Evolutionary conservation across 2,329 filamentous ascomycete genomes (phyloP), one percentile per base, ranked within the genome.

Genomic region (Pseudomassariella vexata): DNA sequence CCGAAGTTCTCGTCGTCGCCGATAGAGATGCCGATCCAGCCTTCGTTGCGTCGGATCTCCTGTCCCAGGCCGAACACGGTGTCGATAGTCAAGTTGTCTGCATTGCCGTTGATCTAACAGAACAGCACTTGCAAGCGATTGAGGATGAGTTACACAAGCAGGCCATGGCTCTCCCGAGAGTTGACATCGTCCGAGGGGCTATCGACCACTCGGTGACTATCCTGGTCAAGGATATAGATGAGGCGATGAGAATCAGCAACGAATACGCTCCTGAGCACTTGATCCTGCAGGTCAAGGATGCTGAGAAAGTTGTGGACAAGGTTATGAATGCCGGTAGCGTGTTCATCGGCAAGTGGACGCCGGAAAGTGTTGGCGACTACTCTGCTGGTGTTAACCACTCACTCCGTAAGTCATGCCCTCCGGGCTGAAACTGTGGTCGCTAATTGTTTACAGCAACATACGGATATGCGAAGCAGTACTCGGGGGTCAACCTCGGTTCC

Each of bases 361-460:
- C 92, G 5, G 92, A 98, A 64, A 94, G 86, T 57, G 92, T 98
- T 3, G 92, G 92, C 27, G 92, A 98, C 58, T 98, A 98, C 65
- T 95, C 88, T 42, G 92, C 92, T 32, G 92, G 92, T 52, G 92
- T 98, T 24, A 98, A 98, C 60, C 92, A 98, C 68, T 94, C 86
- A 37, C 67, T 98, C 44, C 92, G 88, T 94, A 82, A 76, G 86
- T 82, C 22, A 30, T 6, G 12, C 19, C 28, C 30, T 25, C 19
- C 11, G 6, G 24, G 17, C 36, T 28, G 10, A 12, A 8, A 10
- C 18, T 35, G 17, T 30, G 9, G n/a, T 23, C 15, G 36, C 46
- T 49, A 37, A 49, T 14, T 23, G 34, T 29, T 46, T 37, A 44
- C 46, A 94, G 88, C 92, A 32, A 98, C 92, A 1, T 98, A 96